A percentile compares a stretch with the other conserved stretches of the same genome.
phyloP scores from a whole-genome alignment of 108 stramenopile species.

The Nannochloropsis oceanica region DNA sequence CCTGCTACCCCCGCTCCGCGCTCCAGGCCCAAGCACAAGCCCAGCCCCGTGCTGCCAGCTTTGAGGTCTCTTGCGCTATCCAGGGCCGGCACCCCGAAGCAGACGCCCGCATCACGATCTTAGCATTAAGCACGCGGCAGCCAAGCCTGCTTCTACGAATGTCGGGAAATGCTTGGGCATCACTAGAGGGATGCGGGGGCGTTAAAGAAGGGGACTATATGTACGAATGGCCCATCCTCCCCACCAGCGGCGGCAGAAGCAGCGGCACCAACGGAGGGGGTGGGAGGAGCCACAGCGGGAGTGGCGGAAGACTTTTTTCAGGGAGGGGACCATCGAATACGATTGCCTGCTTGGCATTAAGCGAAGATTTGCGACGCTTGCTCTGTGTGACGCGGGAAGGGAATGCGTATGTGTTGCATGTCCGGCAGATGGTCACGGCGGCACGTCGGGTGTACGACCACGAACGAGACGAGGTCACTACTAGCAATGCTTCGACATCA shows the following conservation, averaged over 20 bases:
- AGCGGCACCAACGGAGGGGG: background rate
- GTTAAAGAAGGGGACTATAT: background rate
- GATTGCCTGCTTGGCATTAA: background rate
- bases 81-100: background rate
- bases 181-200: background rate
- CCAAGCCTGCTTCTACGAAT: background rate
- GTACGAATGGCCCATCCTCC: background rate
- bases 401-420: background rate
- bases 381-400: background rate
- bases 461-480: background rate
- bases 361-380: background rate
- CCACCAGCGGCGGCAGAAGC: background rate
- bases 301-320: too few relatives aligned
- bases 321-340: background rate
- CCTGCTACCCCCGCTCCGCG: background rate
- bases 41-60: background rate
- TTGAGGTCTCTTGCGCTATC: background rate
- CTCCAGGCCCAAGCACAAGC: background rate
- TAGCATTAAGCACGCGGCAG: background rate
- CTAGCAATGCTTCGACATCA: too few relatives aligned
- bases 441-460: background rate
- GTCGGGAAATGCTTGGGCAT: background rate
- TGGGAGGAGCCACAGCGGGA: too few relatives aligned
- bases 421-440: background rate
- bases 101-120: background rate